phyloP scores from a whole-genome alignment of 192 early-diverging fungal genomes.

The Jimgerdemannia lactiflua region DNA sequence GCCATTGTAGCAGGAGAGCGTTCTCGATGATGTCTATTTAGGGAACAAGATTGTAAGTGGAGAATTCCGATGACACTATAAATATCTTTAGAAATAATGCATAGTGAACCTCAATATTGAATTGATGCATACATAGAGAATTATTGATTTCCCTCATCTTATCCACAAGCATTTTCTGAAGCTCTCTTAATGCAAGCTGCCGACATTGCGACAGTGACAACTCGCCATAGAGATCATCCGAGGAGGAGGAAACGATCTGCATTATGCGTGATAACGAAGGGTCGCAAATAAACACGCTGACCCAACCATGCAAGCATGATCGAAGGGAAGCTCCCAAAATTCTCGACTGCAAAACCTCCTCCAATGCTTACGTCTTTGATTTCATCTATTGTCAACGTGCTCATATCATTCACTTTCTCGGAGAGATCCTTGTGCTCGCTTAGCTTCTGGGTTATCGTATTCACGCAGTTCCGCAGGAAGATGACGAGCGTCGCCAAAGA shows the following conservation, averaged over 20 bases:
- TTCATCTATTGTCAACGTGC: constrained; percentile 29
- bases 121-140: constrained; percentile 29
- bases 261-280: too few relatives aligned
- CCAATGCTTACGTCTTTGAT: constrained; percentile 8
- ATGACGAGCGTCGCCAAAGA: constrained; percentile 35
- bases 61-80: constrained; percentile 6
- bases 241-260: constrained; percentile 27
- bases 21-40: constrained; percentile 48
- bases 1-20: constrained; percentile 67
- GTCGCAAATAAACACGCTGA: too few relatives aligned
- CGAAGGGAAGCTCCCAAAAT: too few relatives aligned
- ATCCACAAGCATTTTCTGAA: constrained; percentile 35
- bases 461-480: constrained; percentile 21
- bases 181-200: constrained; percentile 41
- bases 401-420: constrained; percentile 22
- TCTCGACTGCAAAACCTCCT: neutral
- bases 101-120: constrained; percentile 8
- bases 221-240: constrained; percentile 34
- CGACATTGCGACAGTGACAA: constrained; percentile 39
- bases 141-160: constrained; percentile 34
- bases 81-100: too few relatives aligned
- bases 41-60: neutral
- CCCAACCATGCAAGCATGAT: too few relatives aligned
- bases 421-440: constrained; percentile 24
- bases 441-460: constrained; percentile 22